These are phyloP conservation scores for Trapa incisa DNA, from an alignment of 345 rosid genomes.

Conservation along the genomic window DNA sequence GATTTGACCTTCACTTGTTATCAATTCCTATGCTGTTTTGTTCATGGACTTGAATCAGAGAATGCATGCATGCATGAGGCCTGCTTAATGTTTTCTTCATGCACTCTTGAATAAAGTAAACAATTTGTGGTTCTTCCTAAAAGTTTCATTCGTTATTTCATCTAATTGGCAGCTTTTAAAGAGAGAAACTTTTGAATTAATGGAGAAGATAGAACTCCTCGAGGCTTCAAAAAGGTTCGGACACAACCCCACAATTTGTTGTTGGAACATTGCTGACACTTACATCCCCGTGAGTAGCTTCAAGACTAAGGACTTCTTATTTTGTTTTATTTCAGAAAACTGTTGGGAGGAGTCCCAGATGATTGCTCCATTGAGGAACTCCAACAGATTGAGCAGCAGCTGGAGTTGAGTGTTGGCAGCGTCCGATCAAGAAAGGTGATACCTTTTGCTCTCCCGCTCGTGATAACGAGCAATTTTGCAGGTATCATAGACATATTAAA, in stretches of 20 bases:
- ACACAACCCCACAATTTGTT: neutral
- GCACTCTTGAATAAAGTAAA: neutral
- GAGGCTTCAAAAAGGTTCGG: slow-evolving; percentile 2
- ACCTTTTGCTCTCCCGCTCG: neutral
- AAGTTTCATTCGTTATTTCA: neutral
- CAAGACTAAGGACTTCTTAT: neutral
- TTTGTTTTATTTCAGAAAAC: neutral
- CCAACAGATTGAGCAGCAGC: slow-evolving; percentile 46
- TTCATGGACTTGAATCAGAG: neutral
- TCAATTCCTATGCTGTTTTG: neutral
- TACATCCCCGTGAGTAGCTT: neutral
- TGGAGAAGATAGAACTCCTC: neutral
- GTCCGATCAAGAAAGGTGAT: slow-evolving; percentile 22
- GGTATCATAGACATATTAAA: neutral
- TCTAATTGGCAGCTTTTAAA: neutral
- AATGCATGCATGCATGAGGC: neutral
- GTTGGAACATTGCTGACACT: neutral
- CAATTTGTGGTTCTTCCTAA: too few species aligned
- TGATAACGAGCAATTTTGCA: neutral
- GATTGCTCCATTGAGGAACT: slow-evolving; percentile 47
- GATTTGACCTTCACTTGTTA: neutral
- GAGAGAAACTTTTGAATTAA: neutral
- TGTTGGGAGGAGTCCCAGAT: slow-evolving; percentile 23
- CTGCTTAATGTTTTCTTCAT: neutral
- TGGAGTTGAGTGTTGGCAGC: slow-evolving; percentile 41